Percentiles rank a stretch among this genome's conserved stretches.
Evolutionary conservation across 371 early-diverging fungal genomes (phyloP).

Genomic region (Lichtheimia ramosa): DNA sequence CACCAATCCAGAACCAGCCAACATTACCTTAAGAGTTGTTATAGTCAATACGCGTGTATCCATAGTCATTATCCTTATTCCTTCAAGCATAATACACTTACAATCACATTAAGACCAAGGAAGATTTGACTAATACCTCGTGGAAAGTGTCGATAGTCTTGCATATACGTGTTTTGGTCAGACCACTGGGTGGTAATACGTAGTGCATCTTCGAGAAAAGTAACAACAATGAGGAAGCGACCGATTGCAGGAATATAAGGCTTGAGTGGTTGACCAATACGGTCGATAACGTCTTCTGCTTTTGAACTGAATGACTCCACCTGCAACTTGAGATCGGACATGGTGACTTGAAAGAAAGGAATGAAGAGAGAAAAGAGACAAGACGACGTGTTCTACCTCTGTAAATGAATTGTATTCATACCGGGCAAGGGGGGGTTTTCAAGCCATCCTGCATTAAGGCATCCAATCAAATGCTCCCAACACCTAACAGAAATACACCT

Average conservation of each 20-base stretch:
- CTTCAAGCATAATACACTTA: conserved; percentile 31
- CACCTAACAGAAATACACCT: too few relatives aligned
- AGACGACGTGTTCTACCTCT: not conserved
- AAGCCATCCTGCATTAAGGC: too few relatives aligned
- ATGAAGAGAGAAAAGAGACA: not conserved
- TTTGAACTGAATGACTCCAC: conserved; percentile 37
- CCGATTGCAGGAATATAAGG: conserved; percentile 90
- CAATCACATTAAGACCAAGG: conserved; percentile 74
- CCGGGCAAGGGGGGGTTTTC: too few relatives aligned
- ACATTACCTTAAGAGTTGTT: conserved; percentile 63
- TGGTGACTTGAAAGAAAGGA: not conserved
- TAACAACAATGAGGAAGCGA: conserved; percentile 90
- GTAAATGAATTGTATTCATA: too few relatives aligned
- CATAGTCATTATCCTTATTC: not conserved
- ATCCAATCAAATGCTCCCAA: too few relatives aligned
- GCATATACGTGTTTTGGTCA: conserved; percentile 84
- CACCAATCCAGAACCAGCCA: conserved; percentile 74
- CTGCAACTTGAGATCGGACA: conserved; percentile 19
- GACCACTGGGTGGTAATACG: conserved; percentile 87
- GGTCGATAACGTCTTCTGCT: conserved; percentile 78
- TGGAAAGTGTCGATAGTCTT: conserved; percentile 78
- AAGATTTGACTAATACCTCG: conserved; percentile 81
- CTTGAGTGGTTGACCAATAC: conserved; percentile 78
- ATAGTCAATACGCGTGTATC: not conserved
- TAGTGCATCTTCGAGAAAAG: conserved; percentile 93